Percentiles rank a stretch among this genome's conserved stretches.
These are phyloP conservation scores for Symmetrospora coprosmae DNA, from an alignment of 768 basidiomycete genomes.

Conservation along the genomic window DNA sequence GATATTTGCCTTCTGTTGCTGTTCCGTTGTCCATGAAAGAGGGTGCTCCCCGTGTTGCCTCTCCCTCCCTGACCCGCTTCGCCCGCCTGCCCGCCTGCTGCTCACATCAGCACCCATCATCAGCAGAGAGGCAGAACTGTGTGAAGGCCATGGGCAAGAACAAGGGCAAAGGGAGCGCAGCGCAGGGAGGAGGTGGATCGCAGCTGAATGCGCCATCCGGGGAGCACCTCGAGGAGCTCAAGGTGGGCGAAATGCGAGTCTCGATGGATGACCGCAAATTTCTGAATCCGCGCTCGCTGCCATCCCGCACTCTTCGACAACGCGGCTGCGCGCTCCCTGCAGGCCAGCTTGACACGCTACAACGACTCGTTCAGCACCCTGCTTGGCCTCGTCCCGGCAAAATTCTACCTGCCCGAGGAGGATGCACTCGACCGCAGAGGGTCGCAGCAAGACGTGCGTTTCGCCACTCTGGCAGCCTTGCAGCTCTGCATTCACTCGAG, in stretches of 20 bases:
- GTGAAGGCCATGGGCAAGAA: background rate
- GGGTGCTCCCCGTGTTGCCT: no score
- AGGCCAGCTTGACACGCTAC: constrained; percentile 52
- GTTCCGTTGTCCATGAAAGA: no score
- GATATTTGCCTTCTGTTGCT: no score
- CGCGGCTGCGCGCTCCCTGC: background rate
- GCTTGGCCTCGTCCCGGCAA: constrained; percentile 70
- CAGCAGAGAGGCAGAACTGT: background rate
- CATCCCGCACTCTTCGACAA: no score
- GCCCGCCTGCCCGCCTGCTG: no score
- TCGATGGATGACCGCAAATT: no score
- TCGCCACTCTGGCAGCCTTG: background rate
- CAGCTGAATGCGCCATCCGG: background rate
- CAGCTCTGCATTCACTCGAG: background rate
- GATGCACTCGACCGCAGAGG: constrained; percentile 37
- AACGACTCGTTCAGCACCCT: constrained; percentile 74
- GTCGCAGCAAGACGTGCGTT: background rate
- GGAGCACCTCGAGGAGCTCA: constrained; percentile 12
- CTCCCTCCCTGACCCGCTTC: no score
- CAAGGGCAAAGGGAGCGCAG: constrained; percentile 1
- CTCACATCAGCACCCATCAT: background rate
- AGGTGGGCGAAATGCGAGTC: no score
- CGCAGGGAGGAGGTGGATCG: no score
- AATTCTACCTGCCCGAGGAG: constrained; percentile 75
- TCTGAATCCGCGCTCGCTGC: background rate